These are phyloP conservation scores for Chenopodium album DNA, from an alignment of 148 eudicot species.

Conservation along the genomic window DNA sequence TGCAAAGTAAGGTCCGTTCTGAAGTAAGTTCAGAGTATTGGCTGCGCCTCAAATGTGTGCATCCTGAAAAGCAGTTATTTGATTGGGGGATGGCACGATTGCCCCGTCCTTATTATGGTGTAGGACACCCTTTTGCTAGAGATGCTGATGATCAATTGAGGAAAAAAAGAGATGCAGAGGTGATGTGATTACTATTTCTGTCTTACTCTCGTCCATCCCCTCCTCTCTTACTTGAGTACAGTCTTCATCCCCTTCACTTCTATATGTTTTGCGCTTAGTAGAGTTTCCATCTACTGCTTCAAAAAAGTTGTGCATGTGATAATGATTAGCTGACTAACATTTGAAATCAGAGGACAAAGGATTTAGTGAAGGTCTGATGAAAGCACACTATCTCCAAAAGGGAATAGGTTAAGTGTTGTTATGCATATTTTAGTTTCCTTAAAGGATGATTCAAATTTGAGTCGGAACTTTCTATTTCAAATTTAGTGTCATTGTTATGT, in stretches of 20 bases:
- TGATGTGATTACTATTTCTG: constrained; percentile 22
- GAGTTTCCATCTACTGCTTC: not conserved
- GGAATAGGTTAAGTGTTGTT: not conserved
- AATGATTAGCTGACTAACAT: not conserved
- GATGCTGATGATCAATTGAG: constrained; percentile 83
- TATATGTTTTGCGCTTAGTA: constrained; percentile 2
- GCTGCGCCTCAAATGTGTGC: constrained; percentile 78
- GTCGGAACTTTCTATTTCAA: not conserved
- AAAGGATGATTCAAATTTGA: not conserved
- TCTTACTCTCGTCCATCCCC: not conserved
- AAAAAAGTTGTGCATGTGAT: not conserved
- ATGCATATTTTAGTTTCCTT: not conserved
- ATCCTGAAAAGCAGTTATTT: constrained; percentile 78
- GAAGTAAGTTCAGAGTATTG: constrained; percentile 89
- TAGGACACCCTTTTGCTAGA: constrained; percentile 81
- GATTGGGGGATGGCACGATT: constrained; percentile 94
- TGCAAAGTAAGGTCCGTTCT: constrained; percentile 83
- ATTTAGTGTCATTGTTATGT: not conserved
- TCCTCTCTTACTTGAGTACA: not conserved
- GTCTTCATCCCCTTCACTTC: not conserved
- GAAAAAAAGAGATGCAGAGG: constrained; percentile 97
- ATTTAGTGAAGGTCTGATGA: not conserved
- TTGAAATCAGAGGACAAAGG: not conserved
- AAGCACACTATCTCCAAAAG: not conserved
- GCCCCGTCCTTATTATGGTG: constrained; percentile 72